Evolutionary conservation across 148 eudicot genomes (phyloP), one percentile per base, ranked within the genome.

Genomic region (Camellia lanceoleosa): DNA sequence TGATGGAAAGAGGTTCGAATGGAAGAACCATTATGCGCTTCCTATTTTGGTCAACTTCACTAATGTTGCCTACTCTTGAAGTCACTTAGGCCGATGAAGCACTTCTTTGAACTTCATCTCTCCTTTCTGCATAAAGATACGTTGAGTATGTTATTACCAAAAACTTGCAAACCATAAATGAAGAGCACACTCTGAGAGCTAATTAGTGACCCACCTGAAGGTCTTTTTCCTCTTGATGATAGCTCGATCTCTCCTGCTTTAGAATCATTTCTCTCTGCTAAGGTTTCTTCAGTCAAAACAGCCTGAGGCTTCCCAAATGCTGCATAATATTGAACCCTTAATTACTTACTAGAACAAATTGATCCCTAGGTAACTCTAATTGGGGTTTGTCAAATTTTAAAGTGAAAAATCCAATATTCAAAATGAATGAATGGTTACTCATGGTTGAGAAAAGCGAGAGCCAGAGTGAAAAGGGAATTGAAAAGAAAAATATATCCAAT

Each of bases 11-110:
- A 60, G 90, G 94, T 55, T 87, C 79, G 78, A 92, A 92, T 5
- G 97, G 97, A 59, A 92, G 89, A 65, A 86, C 86, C 90, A 92
- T 85, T 55, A 90, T 94, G 46, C 80, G 84, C 14, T 77, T 88
- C 38, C 73, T 69, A 16, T 68, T 85, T 75, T 74, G 76, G 65
- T 65, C 59, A n/a, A 58, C 82, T 76, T 79, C 85, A 68, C 55
- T 58, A 43, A 9, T n/a, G 64, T 60, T 81, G 8, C 13, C 54
- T 60, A 72, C 70, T 56, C 82, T 61, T 58, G 68, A 68, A 68
- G 76, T 59, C 6, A 44, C 44, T 60, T 61, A 51, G 42, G 42
- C 65, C 2, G 38, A 64, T 23, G 78, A 80, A 64, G 10, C 71
- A 74, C 64, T 80, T 74, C 66, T 82, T 75, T 70, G 81, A 71